Base-by-base conservation (phyloP, 768 basidiomycete species). In the Rhizopogon vinicolor region DNA sequence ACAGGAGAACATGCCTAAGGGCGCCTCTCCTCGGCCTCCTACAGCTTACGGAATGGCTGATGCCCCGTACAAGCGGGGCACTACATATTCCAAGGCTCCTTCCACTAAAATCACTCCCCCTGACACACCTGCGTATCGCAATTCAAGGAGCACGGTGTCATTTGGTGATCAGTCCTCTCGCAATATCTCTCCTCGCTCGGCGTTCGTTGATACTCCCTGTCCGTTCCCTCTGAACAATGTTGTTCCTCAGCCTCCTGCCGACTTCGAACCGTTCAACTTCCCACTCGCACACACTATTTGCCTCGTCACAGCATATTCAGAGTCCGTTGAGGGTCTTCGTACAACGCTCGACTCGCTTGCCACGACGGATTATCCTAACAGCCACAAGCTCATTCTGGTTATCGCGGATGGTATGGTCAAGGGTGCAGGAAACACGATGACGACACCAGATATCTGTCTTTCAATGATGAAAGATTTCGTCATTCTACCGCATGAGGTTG, bases 371-470 rank as follows among this genome's bases (percentile, higher is more conserved):
- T 99, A 98, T 67, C 96, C 97, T 35, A 98, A 98, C 73, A 91
- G 88, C 61, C 97, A 99, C 77, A 98, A 98, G 66, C 68, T 97
- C 53, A 89, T 99, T 59, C 75, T 99, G 57, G 88, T 99, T 66
- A 95, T 98, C 59, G 92, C 93, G 44, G 97, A 99, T 67, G 97
- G 97, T 62, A 93, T 97, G 90, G 97, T 98, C 67, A 92, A 93
- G 76, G 97, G 96, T 65, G 87, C 86, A 28, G 96, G 95, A 9
- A 98, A 97, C 64, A 72, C 79, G 50, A 65, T 92, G 67, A 87
- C 90, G 46, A 99, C 97, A 0, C 96, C 96, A 19, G 93, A 98
- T 63, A 98, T 99, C 61, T 87, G 87, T 63, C 72, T 99, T 60
- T 74, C 82, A 40, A 98, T 98, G 97, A 99, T 99, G 97, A 94